Base-by-base conservation (phyloP, 2,329 filamentous ascomycete genomes). In the Albifimbria verrucaria region DNA sequence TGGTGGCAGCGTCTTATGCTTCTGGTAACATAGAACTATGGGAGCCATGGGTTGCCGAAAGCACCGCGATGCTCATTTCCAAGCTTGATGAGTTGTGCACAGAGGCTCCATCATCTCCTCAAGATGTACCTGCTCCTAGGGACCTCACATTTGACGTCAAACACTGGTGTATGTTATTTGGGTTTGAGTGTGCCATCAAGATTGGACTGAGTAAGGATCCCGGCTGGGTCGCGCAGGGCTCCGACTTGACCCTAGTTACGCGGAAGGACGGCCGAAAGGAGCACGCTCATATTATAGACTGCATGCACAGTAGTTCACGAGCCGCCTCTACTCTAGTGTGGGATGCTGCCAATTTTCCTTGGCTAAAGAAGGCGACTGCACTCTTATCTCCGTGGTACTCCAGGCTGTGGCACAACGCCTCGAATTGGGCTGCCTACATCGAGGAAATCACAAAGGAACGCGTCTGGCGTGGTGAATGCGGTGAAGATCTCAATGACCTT, bases 31-130 rank as follows among this genome's bases (percentile, higher is more conserved):
- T 81, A 1, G 78, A 80, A 58, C 70, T 67, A 6, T 81, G 78
- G 78, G 79, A 81, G 55, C 73, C 74, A 64, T 82, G 81, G 56
- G 77, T 82, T 3, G 74, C 75, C 12, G 77, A 82, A 55, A 81
- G 80, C 62, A 68, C 72, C 0, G 65, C 71, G 18, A 68, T 73
- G 12, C 63, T 81, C 23, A 67, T 80, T 48, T 66, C 60, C 15
- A 69, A 74, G 42, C 69, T 76, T 25, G 78, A 82, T 56, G 56
- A 58, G 26, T 65, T 62, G 25, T 76, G 75, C 52, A 76, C 73
- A 3, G 20, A 7, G 20, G 39, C 39, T 10, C n/a, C 39, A 9
- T 7, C 9, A 7, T 17, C 9, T 7, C 39, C 39, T n/a, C 15
- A 7, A 9, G n/a, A 17, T 18, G n/a, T n/a, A 7, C 54, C 58